These are phyloP conservation scores for Schizopora paradoxa DNA, from an alignment of 1,284 basidiomycete genomes.

Conservation along the genomic window DNA sequence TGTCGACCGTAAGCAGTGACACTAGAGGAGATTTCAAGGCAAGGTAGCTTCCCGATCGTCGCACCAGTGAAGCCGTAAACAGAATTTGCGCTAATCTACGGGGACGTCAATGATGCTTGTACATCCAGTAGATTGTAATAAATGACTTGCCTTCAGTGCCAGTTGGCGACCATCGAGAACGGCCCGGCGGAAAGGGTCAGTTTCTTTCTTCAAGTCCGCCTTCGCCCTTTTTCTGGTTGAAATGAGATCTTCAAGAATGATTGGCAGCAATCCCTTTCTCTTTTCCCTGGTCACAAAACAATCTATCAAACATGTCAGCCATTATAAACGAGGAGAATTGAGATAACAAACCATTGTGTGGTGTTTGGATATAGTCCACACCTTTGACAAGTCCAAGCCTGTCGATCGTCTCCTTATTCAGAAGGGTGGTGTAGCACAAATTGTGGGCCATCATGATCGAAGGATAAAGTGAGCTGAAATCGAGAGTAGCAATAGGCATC, in stretches of 20 bases:
- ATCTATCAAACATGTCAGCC: slow-evolving; percentile 44
- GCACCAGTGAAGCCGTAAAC: slow-evolving; percentile 97
- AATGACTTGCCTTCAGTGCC: slow-evolving; percentile 71
- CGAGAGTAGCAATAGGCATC: slow-evolving; percentile 89
- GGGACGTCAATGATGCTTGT: slow-evolving; percentile 2
- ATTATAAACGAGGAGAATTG: neutral
- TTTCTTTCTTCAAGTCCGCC: slow-evolving; percentile 90
- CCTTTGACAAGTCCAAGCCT: slow-evolving; percentile 74
- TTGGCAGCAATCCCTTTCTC: slow-evolving; percentile 85
- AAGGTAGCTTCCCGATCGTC: slow-evolving; percentile 91
- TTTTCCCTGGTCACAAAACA: slow-evolving; percentile 70
- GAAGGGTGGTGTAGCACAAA: slow-evolving; percentile 89
- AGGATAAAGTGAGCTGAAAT: slow-evolving; percentile 95
- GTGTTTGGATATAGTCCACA: slow-evolving; percentile 86
- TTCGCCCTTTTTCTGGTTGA: slow-evolving; percentile 89
- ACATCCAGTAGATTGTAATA: neutral
- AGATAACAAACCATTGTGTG: slow-evolving; percentile 74
- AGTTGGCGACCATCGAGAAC: slow-evolving; percentile 93
- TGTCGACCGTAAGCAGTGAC: slow-evolving; percentile 91
- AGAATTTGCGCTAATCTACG: slow-evolving; percentile 91
- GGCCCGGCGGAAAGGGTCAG: slow-evolving; percentile 90
- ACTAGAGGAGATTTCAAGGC: slow-evolving; percentile 90
- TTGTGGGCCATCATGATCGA: slow-evolving; percentile 99
- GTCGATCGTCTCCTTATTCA: slow-evolving; percentile 76
- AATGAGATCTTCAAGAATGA: slow-evolving; percentile 89